These are phyloP conservation scores for Ceratocystis alfenasii DNA, from an alignment of 2,329 filamentous ascomycete species.

Conservation along the genomic window DNA sequence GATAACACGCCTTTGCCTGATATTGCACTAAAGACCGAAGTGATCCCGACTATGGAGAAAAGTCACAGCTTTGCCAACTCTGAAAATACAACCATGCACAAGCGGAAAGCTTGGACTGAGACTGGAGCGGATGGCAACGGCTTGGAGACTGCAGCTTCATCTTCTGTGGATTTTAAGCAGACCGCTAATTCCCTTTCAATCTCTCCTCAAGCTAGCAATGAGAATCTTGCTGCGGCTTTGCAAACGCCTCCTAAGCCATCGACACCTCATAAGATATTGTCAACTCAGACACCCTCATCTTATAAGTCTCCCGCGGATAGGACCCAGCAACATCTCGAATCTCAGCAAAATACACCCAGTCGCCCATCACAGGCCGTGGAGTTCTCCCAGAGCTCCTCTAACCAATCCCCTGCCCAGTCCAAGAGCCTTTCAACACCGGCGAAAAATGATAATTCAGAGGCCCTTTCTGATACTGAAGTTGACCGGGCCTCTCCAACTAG, in stretches of 20 bases:
- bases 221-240: slow-evolving; percentile 12
- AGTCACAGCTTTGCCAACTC: slow-evolving; percentile 39
- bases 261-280: background rate
- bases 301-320: background rate
- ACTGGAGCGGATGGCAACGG: slow-evolving; percentile 20
- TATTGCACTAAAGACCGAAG: slow-evolving; percentile 1
- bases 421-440: slow-evolving; percentile 1
- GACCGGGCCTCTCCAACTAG: slow-evolving; percentile 12
- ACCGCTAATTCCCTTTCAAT: slow-evolving; percentile 12
- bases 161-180: slow-evolving; percentile 12
- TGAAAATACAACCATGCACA: slow-evolving; percentile 27
- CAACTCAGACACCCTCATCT: background rate
- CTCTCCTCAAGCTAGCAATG: slow-evolving; percentile 15
- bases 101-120: slow-evolving; percentile 14
- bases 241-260: slow-evolving; percentile 14
- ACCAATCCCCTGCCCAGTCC: background rate
- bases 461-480: slow-evolving; percentile 9
- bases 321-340: background rate
- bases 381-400: background rate
- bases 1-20: background rate
- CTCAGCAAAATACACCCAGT: background rate
- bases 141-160: slow-evolving; percentile 22
- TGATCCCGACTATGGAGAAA: slow-evolving; percentile 38
- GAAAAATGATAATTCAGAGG: slow-evolving; percentile 10
- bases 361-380: slow-evolving; percentile 8